Conservation (phyloP, 1,284 basidiomycete species). For the Moesziomyces parantarcticus region DNA sequence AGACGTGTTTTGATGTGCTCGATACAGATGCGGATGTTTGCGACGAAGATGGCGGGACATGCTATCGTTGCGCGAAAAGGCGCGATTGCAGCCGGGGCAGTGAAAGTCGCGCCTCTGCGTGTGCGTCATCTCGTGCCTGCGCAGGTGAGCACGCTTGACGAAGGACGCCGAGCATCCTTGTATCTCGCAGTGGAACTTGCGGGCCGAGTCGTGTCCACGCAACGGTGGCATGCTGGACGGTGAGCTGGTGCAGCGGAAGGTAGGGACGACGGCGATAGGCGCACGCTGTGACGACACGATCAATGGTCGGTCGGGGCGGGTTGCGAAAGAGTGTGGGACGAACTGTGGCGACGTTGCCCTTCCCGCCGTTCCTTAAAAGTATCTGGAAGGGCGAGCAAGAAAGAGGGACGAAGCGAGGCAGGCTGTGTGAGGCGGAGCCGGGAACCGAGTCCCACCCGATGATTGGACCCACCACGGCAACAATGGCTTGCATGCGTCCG, state of each 20-base stretch:
- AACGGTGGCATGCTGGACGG: conserved; percentile 29
- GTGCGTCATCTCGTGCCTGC: conserved; percentile 49
- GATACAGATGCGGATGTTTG: conserved; percentile 42
- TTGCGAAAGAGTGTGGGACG: conserved; percentile 18
- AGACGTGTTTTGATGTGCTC: conserved; percentile 10
- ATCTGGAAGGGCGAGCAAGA: not conserved
- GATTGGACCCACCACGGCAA: not conserved
- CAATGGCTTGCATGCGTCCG: not conserved
- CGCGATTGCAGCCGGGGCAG: conserved; percentile 33
- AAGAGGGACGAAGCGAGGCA: not conserved
- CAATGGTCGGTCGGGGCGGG: not conserved
- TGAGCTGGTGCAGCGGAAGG: not conserved
- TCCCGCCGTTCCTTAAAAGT: not conserved
- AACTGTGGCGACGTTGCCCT: not conserved
- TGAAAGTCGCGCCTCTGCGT: conserved; percentile 38
- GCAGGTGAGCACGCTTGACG: conserved; percentile 44
- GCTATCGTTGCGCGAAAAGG: conserved; percentile 47
- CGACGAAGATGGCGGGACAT: conserved; percentile 43
- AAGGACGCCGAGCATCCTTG: conserved; percentile 44
- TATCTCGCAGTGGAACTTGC: conserved; percentile 37
- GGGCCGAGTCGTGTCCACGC: conserved; percentile 30
- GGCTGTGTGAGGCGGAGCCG: not conserved
- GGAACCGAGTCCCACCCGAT: not conserved
- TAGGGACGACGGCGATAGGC: not conserved
- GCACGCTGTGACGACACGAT: not conserved